phyloP scores from a whole-genome alignment of 805 yeast genomes.

The Ogataea methylovora region DNA sequence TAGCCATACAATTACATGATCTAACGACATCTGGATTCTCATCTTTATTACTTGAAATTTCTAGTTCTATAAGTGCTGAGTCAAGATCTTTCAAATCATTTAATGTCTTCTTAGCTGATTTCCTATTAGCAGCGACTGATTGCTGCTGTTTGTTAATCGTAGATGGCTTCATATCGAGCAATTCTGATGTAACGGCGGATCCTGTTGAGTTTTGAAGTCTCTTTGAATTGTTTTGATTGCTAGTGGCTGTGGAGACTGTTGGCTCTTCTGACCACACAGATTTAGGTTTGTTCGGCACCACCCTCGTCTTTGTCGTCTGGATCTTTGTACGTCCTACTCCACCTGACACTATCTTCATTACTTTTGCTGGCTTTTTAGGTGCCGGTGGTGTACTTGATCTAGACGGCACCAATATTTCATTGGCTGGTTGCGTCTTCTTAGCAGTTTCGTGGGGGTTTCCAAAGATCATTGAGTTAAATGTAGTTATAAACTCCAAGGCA shows the following conservation, averaged over 20 bases:
- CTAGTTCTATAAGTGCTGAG: constrained; percentile 37
- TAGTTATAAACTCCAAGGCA: constrained; percentile 38
- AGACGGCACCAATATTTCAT: background rate
- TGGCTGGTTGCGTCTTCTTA: background rate
- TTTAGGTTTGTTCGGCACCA: background rate
- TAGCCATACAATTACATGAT: constrained; percentile 77
- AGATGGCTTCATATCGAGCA: constrained; percentile 33
- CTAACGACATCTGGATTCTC: constrained; percentile 10
- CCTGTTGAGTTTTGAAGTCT: constrained; percentile 9
- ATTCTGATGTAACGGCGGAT: constrained; percentile 39
- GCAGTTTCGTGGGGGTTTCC: constrained; percentile 12
- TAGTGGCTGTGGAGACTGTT: background rate
- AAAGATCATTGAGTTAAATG: constrained; percentile 32
- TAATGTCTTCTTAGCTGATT: constrained; percentile 37
- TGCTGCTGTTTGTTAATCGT: constrained; percentile 19
- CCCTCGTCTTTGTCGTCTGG: constrained; percentile 5
- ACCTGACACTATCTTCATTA: constrained; percentile 9
- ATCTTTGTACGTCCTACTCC: constrained; percentile 7
- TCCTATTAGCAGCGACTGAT: constrained; percentile 26
- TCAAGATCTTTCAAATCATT: constrained; percentile 44
- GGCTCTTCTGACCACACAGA: too few relatives aligned
- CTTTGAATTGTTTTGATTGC: background rate
- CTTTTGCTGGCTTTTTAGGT: constrained; percentile 7
- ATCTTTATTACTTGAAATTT: constrained; percentile 16
- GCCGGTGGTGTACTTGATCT: background rate